These are phyloP conservation scores for Candida railenensis DNA, from an alignment of 805 yeast genomes.

Conservation along the genomic window DNA sequence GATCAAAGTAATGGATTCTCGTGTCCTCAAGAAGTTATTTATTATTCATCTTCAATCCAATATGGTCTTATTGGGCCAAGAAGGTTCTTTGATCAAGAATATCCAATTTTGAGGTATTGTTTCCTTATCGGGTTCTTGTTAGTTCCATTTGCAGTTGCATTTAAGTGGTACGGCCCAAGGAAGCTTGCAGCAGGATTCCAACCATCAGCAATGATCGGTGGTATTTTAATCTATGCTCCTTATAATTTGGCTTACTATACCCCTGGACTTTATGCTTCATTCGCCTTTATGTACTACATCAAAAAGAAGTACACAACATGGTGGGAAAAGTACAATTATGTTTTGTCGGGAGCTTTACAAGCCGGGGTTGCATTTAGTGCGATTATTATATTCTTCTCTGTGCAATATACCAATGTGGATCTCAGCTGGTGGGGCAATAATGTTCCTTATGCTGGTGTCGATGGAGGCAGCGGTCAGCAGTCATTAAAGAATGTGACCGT, in stretches of 20 bases:
- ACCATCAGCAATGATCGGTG: slow-evolving; percentile 49
- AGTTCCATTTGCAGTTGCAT: slow-evolving; percentile 19
- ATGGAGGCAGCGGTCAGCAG: slow-evolving; percentile 24
- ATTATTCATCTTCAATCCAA: slow-evolving; percentile 44
- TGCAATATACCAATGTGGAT: slow-evolving; percentile 40
- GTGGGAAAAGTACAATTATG: slow-evolving; percentile 71
- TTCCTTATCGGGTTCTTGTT: slow-evolving; percentile 33
- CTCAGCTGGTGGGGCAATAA: slow-evolving; percentile 64
- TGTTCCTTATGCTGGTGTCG: slow-evolving; percentile 24
- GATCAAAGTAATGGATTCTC: slow-evolving; percentile 21
- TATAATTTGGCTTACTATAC: slow-evolving; percentile 48
- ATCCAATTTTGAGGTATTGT: slow-evolving; percentile 32
- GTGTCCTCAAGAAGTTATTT: slow-evolving; percentile 30
- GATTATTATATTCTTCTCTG: slow-evolving; percentile 53
- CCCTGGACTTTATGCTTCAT: slow-evolving; percentile 53
- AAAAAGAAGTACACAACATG: slow-evolving; percentile 44
- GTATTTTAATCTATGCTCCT: slow-evolving; percentile 43
- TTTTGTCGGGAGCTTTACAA: slow-evolving; percentile 48
- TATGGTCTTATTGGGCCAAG: slow-evolving; percentile 57
- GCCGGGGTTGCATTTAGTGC: slow-evolving; percentile 60
- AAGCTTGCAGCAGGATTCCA: slow-evolving; percentile 35
- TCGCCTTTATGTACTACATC: slow-evolving; percentile 50
- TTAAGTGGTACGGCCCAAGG: slow-evolving; percentile 19
- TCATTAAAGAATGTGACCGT: slow-evolving; percentile 2
- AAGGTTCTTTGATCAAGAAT: slow-evolving; percentile 45